phyloP scores from a whole-genome alignment of 2,329 filamentous ascomycete species.

The Shiraia sp. region DNA sequence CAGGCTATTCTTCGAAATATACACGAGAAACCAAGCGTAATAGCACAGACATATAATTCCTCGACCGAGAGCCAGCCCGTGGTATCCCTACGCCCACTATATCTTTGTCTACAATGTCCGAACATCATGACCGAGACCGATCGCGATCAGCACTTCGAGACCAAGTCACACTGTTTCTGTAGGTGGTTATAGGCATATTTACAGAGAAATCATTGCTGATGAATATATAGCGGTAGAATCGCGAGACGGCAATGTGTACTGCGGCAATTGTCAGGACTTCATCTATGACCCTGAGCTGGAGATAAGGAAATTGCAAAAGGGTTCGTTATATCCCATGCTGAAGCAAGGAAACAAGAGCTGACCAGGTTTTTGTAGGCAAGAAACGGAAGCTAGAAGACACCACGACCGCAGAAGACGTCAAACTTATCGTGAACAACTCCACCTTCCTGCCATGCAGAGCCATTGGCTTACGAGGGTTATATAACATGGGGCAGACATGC shows the following conservation, averaged over 20 bases:
- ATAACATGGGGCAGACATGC: conserved; percentile 97
- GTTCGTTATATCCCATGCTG: conserved; percentile 48
- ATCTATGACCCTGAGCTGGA: conserved; percentile 83
- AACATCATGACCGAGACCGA: conserved; percentile 69
- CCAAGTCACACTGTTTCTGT: conserved; percentile 77
- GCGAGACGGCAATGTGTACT: conserved; percentile 73
- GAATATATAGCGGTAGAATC: conserved; percentile 72
- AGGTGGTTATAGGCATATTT: conserved; percentile 30
- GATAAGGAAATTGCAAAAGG: conserved; percentile 71
- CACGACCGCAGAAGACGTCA: conserved; percentile 65
- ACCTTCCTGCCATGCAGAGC: conserved; percentile 80
- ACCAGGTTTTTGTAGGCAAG: conserved; percentile 51
- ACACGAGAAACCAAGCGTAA: conserved; percentile 67
- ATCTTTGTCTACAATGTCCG: conserved; percentile 70
- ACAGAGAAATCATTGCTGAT: conserved; percentile 17
- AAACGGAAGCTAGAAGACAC: conserved; percentile 79
- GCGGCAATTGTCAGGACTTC: conserved; percentile 79
- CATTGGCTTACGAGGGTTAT: conserved; percentile 86
- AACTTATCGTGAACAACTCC: conserved; percentile 78
- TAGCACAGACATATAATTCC: conserved; percentile 64
- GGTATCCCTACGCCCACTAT: conserved; percentile 55
- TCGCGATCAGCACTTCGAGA: conserved; percentile 66
- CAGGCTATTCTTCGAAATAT: conserved; percentile 72
- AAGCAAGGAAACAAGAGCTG: conserved; percentile 3
- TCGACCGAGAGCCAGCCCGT: conserved; percentile 58